A percentile compares a stretch with the other conserved stretches of the same genome.
These are phyloP conservation scores for Trametes cubensis DNA, from an alignment of 768 basidiomycete genomes.

Conservation along the genomic window DNA sequence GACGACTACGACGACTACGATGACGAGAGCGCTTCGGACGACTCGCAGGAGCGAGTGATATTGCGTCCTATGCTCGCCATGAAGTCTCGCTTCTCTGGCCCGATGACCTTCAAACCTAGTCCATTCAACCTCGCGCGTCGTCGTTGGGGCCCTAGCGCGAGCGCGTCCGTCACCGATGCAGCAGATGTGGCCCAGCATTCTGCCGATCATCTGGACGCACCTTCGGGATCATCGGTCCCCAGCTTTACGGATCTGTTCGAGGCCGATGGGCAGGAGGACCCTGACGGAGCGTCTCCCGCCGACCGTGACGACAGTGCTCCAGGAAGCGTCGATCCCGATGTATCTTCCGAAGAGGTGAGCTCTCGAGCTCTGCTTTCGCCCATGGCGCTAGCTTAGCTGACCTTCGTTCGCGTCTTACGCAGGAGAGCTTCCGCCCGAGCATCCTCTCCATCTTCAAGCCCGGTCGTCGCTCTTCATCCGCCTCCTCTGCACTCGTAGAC, in stretches of 20 bases:
- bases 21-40: slow-evolving; percentile 18
- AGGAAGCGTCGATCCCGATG: slow-evolving; percentile 19
- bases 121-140: slow-evolving; percentile 34
- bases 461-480: slow-evolving; percentile 20
- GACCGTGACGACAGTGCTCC: slow-evolving; percentile 2
- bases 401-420: background rate
- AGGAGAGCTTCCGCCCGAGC: slow-evolving; percentile 26
- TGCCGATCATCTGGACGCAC: slow-evolving; percentile 1
- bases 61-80: slow-evolving; percentile 5
- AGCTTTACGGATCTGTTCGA: slow-evolving; percentile 22
- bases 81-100: slow-evolving; percentile 10
- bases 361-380: slow-evolving; percentile 13
- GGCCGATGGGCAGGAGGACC: slow-evolving; percentile 14
- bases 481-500: slow-evolving; percentile 21
- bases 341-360: slow-evolving; percentile 27
- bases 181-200: slow-evolving; percentile 5
- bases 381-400: slow-evolving; percentile 18
- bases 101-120: slow-evolving; percentile 29
- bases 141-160: slow-evolving; percentile 29
- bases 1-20: slow-evolving; percentile 23
- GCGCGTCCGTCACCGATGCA: background rate
- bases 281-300: slow-evolving; percentile 2
- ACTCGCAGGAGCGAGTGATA: slow-evolving; percentile 9
- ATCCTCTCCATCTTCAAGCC: slow-evolving; percentile 21
- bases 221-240: slow-evolving; percentile 15